Percentiles rank a stretch among this genome's conserved stretches.
These are phyloP conservation scores for Galium porrigens DNA, from an alignment of 305 asterid genomes.

Conservation along the genomic window DNA sequence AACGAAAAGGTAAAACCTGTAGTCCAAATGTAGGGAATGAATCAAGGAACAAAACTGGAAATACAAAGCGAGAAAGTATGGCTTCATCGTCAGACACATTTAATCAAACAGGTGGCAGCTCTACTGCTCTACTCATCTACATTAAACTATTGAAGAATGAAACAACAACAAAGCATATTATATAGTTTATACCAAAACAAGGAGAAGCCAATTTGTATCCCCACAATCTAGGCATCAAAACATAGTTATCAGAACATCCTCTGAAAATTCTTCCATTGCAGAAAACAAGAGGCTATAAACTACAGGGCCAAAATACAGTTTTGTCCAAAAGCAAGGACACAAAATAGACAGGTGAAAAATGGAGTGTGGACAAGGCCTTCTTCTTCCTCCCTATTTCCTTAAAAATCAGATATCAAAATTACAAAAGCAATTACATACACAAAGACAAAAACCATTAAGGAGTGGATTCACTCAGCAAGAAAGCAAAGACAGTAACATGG, in stretches of 20 bases:
- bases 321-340: slow-evolving; percentile 2
- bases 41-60: slow-evolving; percentile 7
- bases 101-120: not conserved
- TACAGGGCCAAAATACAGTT: not conserved
- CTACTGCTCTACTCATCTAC: not conserved
- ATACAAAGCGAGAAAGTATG: not conserved
- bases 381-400: slow-evolving; percentile 3
- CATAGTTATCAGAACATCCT: not conserved
- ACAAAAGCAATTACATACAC: not conserved
- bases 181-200: not conserved
- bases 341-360: not conserved
- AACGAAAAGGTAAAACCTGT: not conserved
- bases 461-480: not conserved
- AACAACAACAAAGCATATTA: not conserved
- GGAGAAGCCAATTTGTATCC: not conserved
- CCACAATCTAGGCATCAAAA: not conserved
- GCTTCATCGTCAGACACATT: not conserved
- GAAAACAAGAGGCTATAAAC: not conserved
- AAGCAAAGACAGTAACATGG: not conserved
- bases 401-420: not conserved
- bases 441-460: not conserved
- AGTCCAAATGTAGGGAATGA: not conserved
- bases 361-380: slow-evolving; percentile 2
- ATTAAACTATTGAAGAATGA: not conserved
- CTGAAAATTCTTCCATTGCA: not conserved